Evolutionary conservation across 495 filamentous ascomycete genomes (phyloP), one percentile per base, ranked within the genome.

Genomic region (Penicillium alfredii): DNA sequence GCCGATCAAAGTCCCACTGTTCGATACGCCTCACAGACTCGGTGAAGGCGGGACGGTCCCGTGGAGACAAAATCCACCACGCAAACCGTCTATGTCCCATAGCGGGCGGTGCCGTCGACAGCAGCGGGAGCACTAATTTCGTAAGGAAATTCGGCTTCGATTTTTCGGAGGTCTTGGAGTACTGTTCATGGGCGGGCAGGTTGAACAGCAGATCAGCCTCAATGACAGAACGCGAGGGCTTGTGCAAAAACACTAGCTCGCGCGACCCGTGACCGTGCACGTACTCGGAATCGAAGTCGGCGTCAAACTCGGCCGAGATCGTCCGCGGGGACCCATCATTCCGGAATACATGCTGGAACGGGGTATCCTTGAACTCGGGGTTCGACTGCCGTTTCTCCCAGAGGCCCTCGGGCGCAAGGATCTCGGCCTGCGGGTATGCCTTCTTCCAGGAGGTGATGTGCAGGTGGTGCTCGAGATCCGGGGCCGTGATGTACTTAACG

Each of bases 131-230:
- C 32, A 88, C 72, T 6, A 93, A 19, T 51, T 74, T 78, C 0
- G 78, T 88, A 25, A 81, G 44, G 4, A 84, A 42, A 1, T 84
- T 83, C 4, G 58, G 53, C 3, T 64, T 72, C 2, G 74, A 58
- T 7, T 60, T 62, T 38, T 73, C 69, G 10, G 71, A 63, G 0
- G 71, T 69, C 41, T 72, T 78, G 24, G 78, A 84, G 63, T 88
- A 94, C 60, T 97, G 92, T 64, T 97, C 92, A 1, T 58, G 72
- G 1, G 89, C 81, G 0, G 92, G 92, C 13, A 95, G 61, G 57
- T 95, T 96, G 68, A 97, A 98, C 38, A 96, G 47, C 24, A 97
- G 56, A 55, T 98, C 92, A 12, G 87, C 92, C 64, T 95, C 69
- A 48, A 98, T 86, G n/a, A 98, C 63, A 0, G 87, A 88, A 23